Evolutionary conservation across 495 filamentous ascomycete genomes (phyloP).

Genomic region (Lophiotrema nucula): DNA sequence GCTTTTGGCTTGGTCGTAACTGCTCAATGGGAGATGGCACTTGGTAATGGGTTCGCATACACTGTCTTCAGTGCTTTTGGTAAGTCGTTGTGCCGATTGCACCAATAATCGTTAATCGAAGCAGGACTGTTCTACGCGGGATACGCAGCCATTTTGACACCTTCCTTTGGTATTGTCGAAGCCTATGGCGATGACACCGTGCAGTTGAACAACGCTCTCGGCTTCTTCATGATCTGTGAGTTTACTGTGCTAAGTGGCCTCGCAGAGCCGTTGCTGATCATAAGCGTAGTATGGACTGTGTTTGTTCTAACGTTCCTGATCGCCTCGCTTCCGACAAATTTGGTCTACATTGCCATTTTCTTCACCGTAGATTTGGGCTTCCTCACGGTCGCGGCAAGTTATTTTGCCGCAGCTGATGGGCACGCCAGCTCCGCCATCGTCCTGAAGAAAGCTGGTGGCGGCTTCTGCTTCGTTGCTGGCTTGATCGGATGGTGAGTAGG

Average conservation of each 20-base stretch:
- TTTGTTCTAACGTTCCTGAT: constrained; percentile 51
- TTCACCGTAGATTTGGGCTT: constrained; percentile 50
- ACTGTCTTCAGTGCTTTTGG: constrained; percentile 52
- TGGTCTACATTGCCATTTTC: constrained; percentile 52
- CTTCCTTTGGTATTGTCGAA: constrained; percentile 45
- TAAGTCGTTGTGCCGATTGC: not conserved
- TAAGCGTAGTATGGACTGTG: constrained; percentile 45
- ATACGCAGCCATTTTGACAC: constrained; percentile 29
- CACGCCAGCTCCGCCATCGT: constrained; percentile 37
- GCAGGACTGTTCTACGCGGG: constrained; percentile 47
- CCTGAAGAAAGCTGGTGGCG: constrained; percentile 49
- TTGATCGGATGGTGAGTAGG: constrained; percentile 43
- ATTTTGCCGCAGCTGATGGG: constrained; percentile 49
- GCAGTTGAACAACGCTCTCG: constrained; percentile 49
- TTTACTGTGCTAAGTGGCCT: not conserved
- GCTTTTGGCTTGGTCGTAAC: constrained; percentile 50
- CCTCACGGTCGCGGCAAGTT: constrained; percentile 47
- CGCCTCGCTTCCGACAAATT: constrained; percentile 48
- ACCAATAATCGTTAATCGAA: not conserved
- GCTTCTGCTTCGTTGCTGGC: constrained; percentile 49
- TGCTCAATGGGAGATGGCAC: constrained; percentile 53
- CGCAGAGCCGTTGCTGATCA: not conserved
- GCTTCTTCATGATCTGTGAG: constrained; percentile 45
- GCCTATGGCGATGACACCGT: constrained; percentile 43
- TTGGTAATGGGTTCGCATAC: constrained; percentile 53